Percentiles rank a stretch among this genome's conserved stretches.
Conservation (phyloP, 352 stramenopile species). For the Pythium grandisporangium region DNA sequence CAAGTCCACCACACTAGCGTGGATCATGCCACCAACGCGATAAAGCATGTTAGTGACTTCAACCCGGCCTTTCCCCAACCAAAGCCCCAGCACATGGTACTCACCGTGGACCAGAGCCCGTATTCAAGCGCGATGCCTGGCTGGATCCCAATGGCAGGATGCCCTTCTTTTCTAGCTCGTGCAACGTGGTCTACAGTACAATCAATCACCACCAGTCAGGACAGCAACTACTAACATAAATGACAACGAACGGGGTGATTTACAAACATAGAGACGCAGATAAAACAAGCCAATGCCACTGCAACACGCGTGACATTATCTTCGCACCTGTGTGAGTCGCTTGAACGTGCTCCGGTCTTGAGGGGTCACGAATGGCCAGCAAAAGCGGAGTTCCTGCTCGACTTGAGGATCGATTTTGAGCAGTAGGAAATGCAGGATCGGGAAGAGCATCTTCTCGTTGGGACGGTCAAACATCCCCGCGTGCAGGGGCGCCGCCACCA, state of each 20-base stretch:
- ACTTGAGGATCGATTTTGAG: conserved; percentile 14
- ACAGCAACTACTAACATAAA: not conserved
- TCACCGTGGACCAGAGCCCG: conserved; percentile 34
- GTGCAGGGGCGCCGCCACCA: conserved; percentile 8
- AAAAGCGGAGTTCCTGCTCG: conserved; percentile 36
- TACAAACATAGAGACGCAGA: too few species aligned
- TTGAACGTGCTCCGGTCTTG: conserved; percentile 61
- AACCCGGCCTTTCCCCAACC: too few species aligned
- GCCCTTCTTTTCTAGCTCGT: conserved; percentile 35
- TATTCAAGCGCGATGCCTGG: conserved; percentile 40
- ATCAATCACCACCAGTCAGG: not conserved
- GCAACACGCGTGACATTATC: not conserved
- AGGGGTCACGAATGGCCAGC: conserved; percentile 39
- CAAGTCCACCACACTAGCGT: conserved; percentile 32
- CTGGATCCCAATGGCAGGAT: conserved; percentile 34
- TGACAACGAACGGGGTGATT: too few species aligned
- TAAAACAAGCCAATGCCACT: too few species aligned
- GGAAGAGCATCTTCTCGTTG: conserved; percentile 48
- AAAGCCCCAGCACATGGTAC: not conserved
- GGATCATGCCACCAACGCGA: not conserved
- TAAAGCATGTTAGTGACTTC: too few species aligned
- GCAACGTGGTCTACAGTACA: conserved; percentile 16
- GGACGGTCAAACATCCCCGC: conserved; percentile 34
- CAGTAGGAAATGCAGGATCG: conserved; percentile 35
- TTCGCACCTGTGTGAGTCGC: conserved; percentile 33